Percentiles rank a stretch among this genome's conserved stretches.
These are phyloP conservation scores for Kodamaea nitidulidarum DNA, from an alignment of 805 yeast genomes.

Conservation along the genomic window DNA sequence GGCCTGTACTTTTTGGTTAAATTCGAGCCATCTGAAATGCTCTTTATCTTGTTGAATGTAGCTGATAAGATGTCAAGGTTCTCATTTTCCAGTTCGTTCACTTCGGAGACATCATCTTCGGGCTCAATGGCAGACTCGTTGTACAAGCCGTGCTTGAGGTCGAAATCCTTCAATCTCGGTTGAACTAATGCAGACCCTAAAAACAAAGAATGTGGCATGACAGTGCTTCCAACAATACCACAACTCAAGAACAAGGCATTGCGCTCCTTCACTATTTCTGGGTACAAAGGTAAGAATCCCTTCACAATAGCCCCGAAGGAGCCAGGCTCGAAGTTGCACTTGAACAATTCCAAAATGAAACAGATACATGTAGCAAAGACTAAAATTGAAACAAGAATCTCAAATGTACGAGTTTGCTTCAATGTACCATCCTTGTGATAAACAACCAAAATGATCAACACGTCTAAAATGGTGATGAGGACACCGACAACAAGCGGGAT, in stretches of 20 bases:
- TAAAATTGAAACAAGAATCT: constrained; percentile 63
- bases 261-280: constrained; percentile 28
- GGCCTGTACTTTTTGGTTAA: constrained; percentile 36
- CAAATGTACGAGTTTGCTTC: constrained; percentile 73
- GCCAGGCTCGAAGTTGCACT: constrained; percentile 48
- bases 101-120: constrained; percentile 3
- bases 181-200: constrained; percentile 45
- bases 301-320: constrained; percentile 48
- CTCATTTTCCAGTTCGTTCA: neutral
- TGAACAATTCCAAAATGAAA: constrained; percentile 64
- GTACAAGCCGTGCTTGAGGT: constrained; percentile 28
- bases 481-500: constrained; percentile 78
- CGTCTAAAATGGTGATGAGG: constrained; percentile 75
- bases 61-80: constrained; percentile 10
- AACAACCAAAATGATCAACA: constrained; percentile 69
- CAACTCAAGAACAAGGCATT: constrained; percentile 41
- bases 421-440: constrained; percentile 73
- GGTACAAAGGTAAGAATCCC: constrained; percentile 64
- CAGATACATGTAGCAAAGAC: constrained; percentile 75
- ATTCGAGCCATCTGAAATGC: constrained; percentile 27
- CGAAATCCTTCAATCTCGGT: constrained; percentile 40
- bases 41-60: constrained; percentile 17
- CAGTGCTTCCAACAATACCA: constrained; percentile 46
- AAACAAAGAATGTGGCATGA: constrained; percentile 45
- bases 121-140: constrained; percentile 10